Evolutionary conservation across 495 filamentous ascomycete species (phyloP).

Genomic region (Gamarada debralockiae): DNA sequence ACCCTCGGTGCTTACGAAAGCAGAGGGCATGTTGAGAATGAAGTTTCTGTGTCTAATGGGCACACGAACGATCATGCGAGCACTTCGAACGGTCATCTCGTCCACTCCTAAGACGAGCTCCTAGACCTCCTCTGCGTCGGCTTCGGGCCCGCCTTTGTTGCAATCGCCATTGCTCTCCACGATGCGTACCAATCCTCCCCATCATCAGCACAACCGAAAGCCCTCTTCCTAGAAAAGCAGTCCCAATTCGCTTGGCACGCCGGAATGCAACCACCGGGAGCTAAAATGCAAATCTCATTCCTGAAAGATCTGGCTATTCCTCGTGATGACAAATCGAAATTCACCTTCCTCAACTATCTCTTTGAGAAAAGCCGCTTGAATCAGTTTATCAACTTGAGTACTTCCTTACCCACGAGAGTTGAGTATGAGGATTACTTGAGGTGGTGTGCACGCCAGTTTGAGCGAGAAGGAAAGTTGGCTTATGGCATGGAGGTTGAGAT

Average conservation of each 20-base stretch:
- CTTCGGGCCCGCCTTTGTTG: slow-evolving; percentile 88
- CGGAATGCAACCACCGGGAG: slow-evolving; percentile 89
- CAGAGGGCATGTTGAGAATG: too few species aligned
- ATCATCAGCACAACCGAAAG: slow-evolving; percentile 46
- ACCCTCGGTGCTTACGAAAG: too few species aligned
- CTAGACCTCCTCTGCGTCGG: slow-evolving; percentile 82
- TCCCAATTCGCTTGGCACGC: slow-evolving; percentile 83
- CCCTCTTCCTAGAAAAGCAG: slow-evolving; percentile 85
- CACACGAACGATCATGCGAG: background rate
- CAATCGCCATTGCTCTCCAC: slow-evolving; percentile 87
- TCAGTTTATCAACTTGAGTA: slow-evolving; percentile 84
- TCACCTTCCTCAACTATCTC: slow-evolving; percentile 95
- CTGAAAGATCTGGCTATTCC: slow-evolving; percentile 93
- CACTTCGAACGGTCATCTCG: background rate
- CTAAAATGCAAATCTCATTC: slow-evolving; percentile 97
- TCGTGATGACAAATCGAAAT: slow-evolving; percentile 80
- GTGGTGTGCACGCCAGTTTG: slow-evolving; percentile 85
- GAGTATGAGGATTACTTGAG: slow-evolving; percentile 95
- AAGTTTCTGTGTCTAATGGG: too few species aligned
- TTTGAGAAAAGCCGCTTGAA: slow-evolving; percentile 73
- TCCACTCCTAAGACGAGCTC: slow-evolving; percentile 6
- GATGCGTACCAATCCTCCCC: slow-evolving; percentile 49
- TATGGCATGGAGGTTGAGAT: slow-evolving; percentile 76
- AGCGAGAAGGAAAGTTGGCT: slow-evolving; percentile 67
- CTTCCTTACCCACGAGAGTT: slow-evolving; percentile 78